phyloP scores from a whole-genome alignment of 2,329 filamentous ascomycete species.

The Amesomyces nigricolor region DNA sequence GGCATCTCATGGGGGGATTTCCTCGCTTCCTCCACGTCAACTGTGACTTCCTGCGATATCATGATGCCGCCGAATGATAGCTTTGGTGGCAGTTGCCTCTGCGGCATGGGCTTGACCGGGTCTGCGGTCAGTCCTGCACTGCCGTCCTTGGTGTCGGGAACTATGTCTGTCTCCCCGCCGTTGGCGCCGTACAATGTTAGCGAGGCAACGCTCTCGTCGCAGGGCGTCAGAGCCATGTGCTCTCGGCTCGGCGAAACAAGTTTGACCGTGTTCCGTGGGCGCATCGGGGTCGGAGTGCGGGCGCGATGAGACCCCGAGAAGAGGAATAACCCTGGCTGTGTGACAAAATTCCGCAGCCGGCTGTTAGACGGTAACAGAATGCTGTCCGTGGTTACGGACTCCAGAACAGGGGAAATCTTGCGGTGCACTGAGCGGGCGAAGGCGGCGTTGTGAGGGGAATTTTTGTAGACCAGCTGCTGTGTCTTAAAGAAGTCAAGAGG shows the following conservation, averaged over 20 bases:
- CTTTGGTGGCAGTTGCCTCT: background rate
- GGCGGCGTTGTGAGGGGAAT: slow-evolving; percentile 48
- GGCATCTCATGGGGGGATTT: slow-evolving; percentile 26
- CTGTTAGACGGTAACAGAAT: slow-evolving; percentile 7
- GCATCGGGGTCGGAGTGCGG: background rate
- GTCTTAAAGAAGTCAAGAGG: slow-evolving; percentile 61
- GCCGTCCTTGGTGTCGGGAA: background rate
- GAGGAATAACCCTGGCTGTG: background rate
- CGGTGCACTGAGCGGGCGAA: slow-evolving; percentile 57
- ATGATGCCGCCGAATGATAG: slow-evolving; percentile 50
- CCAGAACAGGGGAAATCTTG: slow-evolving; percentile 51
- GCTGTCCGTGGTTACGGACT: slow-evolving; percentile 28
- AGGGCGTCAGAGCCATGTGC: slow-evolving; percentile 13
- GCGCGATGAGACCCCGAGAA: background rate
- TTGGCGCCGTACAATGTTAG: slow-evolving; percentile 4
- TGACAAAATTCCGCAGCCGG: slow-evolving; percentile 7
- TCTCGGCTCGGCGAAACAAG: slow-evolving; percentile 19
- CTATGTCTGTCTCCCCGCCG: background rate
- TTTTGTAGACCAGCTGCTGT: slow-evolving; percentile 57
- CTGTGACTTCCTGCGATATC: slow-evolving; percentile 56
- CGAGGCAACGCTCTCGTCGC: slow-evolving; percentile 13
- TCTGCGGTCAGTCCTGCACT: background rate
- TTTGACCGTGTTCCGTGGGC: slow-evolving; percentile 6
- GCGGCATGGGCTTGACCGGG: background rate
- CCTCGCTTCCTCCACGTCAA: slow-evolving; percentile 39